Base-by-base conservation (phyloP, 768 basidiomycete genomes). In the Tulasnella sp. region DNA sequence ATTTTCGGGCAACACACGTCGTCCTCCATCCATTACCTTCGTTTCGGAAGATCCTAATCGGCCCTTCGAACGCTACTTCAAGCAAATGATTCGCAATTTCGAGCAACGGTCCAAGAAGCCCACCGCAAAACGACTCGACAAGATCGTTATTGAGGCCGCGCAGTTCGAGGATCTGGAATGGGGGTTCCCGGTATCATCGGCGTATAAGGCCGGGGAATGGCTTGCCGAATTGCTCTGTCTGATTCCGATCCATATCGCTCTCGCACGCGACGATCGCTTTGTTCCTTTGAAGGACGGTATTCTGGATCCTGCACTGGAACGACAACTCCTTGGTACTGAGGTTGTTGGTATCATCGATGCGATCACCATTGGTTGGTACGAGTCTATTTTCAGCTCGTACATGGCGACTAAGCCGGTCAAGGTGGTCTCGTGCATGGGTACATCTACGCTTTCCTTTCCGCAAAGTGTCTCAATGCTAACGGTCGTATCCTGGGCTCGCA, bases 391-490 rank as follows among this genome's bases (percentile, higher is more conserved):
- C 57, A 75, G 75, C 60, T 80, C 79, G 0, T 82, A 82, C 50
- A 74, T 78, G 75, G 75, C 77, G 0, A 69, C 70, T 17, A 81
- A 80, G 77, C 79, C 78, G 1, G 79, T 82, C 14, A 75, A 73
- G 60, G 81, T 82, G 2, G 79, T 82, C 0, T 79, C 80, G 0
- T 82, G 80, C 0, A 81, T 82, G 81, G 80, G 75, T 70, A 55
- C 55, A 49, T 51, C 5, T 39, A 19, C 8, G 2, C 32, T 37
- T 6, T 2, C 9, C 11, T 42, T 2, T 36, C 7, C 31, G 25
- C n/a, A 15, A 50, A n/a, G 50, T 55, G 0, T 36, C 3, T 34
- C 46, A 15, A 39, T 31, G 14, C 39, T 17, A 15, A 54, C 4
- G 7, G 14, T 14, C 17, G 9, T 14, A 4, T 19, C 15, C 4